Evolutionary conservation across 305 asterid species (phyloP), one percentile per base, ranked within the genome.

Genomic region (Rubia occidens): DNA sequence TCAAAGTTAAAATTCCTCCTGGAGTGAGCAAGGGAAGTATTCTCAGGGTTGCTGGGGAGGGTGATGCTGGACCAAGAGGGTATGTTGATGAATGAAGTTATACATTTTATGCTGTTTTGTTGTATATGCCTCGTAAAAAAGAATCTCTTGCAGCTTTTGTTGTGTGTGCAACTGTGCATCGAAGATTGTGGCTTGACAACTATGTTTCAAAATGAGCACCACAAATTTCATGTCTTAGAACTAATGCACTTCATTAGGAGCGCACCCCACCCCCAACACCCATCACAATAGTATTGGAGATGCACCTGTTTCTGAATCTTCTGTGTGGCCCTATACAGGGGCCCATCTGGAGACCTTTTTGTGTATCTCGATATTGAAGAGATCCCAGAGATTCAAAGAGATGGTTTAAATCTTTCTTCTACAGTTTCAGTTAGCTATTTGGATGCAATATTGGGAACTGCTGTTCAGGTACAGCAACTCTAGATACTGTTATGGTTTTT

Each of bases 1-100:
- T 95, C 76, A 95, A 91, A 84, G 94, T 95, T 74, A 95, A 95
- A 86, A 85, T 95, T 76, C 99, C 99, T 79, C 98, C 98, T 74
- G 98, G 99, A 75, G 98, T 95, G 45, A 84, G 90, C 95, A 88
- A 85, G 82, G 99, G 99, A 74, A 95, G 98, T 78, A 88, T 95
- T 74, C 98, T 95, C 64, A 85, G 98, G 79, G 99, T 95, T 83
- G 85, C 89, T 68, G 98, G 98, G 78, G 99, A 95, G 85, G 99
- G 99, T 61, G 99, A 95, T 79, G 95, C 99, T n/a, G 98, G 98
- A 73, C 89, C 93, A 77, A 91, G 82, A 82, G 98, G 99, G 99
- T 95, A 91, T 70, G 87, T 69, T 51, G 63, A 45, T 35, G 70
- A 51, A 63, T 78, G 69, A 71, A 63, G 17, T 66, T 15, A 47